These are phyloP conservation scores for Wickerhamiella shivajii DNA, from an alignment of 805 yeast genomes.

Conservation along the genomic window DNA sequence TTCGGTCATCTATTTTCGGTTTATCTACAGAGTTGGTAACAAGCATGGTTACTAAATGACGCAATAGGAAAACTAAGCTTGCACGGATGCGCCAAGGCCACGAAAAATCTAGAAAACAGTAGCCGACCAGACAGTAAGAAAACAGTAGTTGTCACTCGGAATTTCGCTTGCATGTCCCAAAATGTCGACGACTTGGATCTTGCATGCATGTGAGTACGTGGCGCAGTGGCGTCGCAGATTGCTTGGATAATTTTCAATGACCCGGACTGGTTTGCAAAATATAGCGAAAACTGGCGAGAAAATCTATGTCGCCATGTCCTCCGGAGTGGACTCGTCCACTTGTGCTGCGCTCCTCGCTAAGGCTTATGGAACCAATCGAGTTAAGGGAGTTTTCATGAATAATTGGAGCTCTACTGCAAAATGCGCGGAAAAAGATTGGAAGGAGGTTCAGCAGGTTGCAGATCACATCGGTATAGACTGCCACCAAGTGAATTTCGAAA, in stretches of 20 bases:
- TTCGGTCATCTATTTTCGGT: conserved; percentile 49
- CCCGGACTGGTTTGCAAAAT: background rate
- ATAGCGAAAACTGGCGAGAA: conserved; percentile 32
- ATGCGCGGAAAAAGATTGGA: conserved; percentile 84
- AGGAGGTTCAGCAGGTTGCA: conserved; percentile 58
- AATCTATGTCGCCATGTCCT: conserved; percentile 80
- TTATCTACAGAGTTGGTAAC: conserved; percentile 25
- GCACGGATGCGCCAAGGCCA: too few relatives aligned
- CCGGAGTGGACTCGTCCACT: conserved; percentile 92
- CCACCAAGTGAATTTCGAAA: conserved; percentile 68
- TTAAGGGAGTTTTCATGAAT: conserved; percentile 79
- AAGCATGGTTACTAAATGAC: too few relatives aligned
- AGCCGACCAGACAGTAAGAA: too few relatives aligned
- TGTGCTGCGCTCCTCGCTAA: conserved; percentile 55
- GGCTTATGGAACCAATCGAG: conserved; percentile 35
- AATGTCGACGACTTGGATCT: too few relatives aligned
- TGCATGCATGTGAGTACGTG: too few relatives aligned
- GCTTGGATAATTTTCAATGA: conserved; percentile 1
- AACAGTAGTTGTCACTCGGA: too few relatives aligned
- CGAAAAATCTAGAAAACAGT: too few relatives aligned
- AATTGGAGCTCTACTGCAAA: conserved; percentile 55
- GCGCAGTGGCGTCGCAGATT: conserved; percentile 2
- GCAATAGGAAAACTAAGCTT: too few relatives aligned
- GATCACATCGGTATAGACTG: conserved; percentile 48
- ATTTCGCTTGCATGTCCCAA: too few relatives aligned